These are phyloP conservation scores for Ministeria vibrans DNA, from an alignment of 78 protist species.

Conservation along the genomic window DNA sequence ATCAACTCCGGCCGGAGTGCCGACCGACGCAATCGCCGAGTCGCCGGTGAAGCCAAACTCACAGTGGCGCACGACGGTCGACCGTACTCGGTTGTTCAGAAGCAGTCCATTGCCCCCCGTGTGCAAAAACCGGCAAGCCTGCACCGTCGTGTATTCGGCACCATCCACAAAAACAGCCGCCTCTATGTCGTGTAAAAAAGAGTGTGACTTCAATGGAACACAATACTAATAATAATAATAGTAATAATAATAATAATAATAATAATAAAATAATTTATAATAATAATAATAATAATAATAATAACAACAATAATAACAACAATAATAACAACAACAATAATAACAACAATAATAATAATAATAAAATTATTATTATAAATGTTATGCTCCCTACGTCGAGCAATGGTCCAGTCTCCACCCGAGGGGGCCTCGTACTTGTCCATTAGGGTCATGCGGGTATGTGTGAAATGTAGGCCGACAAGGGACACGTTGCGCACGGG, in stretches of 20 bases:
- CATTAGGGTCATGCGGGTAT: conserved; percentile 10
- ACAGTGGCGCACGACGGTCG: neutral
- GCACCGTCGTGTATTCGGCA: neutral
- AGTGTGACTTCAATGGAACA: too few species aligned
- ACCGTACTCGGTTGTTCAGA: neutral
- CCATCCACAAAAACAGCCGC: conserved; percentile 30
- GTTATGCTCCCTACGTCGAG: too few species aligned
- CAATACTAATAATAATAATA: too few species aligned
- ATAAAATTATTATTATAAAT: too few species aligned
- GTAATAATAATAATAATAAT: too few species aligned
- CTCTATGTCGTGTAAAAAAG: conserved; percentile 1
- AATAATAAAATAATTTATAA: too few species aligned
- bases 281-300: too few species aligned
- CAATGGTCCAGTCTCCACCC: conserved; percentile 47
- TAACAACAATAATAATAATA: too few species aligned
- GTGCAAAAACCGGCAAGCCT: neutral
- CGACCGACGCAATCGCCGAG: conserved; percentile 15
- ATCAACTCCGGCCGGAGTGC: neutral
- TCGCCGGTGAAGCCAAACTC: conserved; percentile 19
- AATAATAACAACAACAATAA: too few species aligned
- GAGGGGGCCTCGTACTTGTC: conserved; percentile 29
- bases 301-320: too few species aligned
- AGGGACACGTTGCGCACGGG: conserved; percentile 16
- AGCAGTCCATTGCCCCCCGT: conserved; percentile 23
- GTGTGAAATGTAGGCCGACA: conserved; percentile 1